Percentiles rank a stretch among this genome's conserved stretches.
These are phyloP conservation scores for Ceratocystis diversiconidia DNA, from an alignment of 2,329 filamentous ascomycete genomes.

Conservation along the genomic window DNA sequence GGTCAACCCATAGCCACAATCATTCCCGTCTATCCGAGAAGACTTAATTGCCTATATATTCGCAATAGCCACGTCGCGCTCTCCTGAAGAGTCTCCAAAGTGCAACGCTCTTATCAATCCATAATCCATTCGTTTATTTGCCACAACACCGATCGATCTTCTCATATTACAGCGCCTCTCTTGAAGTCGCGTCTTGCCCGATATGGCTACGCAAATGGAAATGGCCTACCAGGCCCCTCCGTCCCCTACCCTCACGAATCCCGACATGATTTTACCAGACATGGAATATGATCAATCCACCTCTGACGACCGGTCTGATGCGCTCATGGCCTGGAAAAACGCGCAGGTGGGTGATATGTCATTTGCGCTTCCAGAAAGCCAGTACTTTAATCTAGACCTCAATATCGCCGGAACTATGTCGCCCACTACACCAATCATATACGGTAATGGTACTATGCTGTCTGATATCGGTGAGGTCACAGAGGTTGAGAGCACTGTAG, in stretches of 20 bases:
- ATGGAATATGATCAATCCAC: slow-evolving; percentile 43
- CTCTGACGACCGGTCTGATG: slow-evolving; percentile 37
- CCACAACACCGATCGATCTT: background rate
- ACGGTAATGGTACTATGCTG: slow-evolving; percentile 55
- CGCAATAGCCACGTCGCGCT: background rate
- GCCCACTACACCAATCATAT: slow-evolving; percentile 50
- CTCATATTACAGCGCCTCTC: background rate
- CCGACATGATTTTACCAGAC: slow-evolving; percentile 84
- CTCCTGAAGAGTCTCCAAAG: background rate
- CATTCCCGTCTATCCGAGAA: background rate
- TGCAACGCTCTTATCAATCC: background rate
- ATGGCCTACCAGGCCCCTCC: slow-evolving; percentile 40
- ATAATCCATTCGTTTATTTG: background rate
- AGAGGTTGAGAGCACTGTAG: slow-evolving; percentile 38
- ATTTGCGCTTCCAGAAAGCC: slow-evolving; percentile 21
- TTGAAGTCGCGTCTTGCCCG: slow-evolving; percentile 17
- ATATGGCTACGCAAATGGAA: slow-evolving; percentile 21
- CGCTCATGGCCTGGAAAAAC: slow-evolving; percentile 40
- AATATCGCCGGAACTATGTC: slow-evolving; percentile 30
- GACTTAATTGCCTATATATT: background rate
- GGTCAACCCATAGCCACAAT: background rate
- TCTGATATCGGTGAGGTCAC: slow-evolving; percentile 49
- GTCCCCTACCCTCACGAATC: slow-evolving; percentile 81
- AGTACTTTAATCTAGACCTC: slow-evolving; percentile 24
- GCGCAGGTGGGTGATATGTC: slow-evolving; percentile 28